Percentiles rank a stretch among this genome's conserved stretches.
These are phyloP conservation scores for Rutstroemia sp. DNA, from an alignment of 2,329 filamentous ascomycete genomes.

Conservation along the genomic window DNA sequence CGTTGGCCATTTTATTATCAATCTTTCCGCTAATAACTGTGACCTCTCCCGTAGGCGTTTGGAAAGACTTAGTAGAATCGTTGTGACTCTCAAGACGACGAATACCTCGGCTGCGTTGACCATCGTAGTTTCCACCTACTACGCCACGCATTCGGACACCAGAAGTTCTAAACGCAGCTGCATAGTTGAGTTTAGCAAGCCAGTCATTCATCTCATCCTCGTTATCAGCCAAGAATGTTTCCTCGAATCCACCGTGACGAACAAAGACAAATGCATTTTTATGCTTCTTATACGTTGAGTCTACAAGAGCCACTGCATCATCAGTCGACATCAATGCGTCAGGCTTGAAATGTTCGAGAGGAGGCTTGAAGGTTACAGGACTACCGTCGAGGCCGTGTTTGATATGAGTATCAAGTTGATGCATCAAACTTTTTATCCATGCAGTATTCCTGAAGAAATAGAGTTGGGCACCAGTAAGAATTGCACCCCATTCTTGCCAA, in stretches of 20 bases:
- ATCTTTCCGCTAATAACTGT: constrained; percentile 66
- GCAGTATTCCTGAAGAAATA: constrained; percentile 92
- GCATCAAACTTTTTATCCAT: constrained; percentile 87
- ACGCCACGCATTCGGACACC: constrained; percentile 87
- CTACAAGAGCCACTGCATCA: constrained; percentile 80
- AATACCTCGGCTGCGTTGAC: constrained; percentile 66
- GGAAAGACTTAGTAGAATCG: constrained; percentile 50
- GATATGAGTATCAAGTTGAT: constrained; percentile 77
- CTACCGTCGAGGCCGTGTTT: constrained; percentile 68
- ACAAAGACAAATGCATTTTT: constrained; percentile 94
- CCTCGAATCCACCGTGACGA: constrained; percentile 77
- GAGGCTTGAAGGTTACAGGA: constrained; percentile 84
- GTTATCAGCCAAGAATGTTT: constrained; percentile 82
- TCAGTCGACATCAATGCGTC: constrained; percentile 91
- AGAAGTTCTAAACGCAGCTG: constrained; percentile 85
- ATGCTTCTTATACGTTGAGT: constrained; percentile 85
- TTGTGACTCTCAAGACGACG: constrained; percentile 51
- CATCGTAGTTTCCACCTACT: constrained; percentile 77
- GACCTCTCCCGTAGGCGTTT: constrained; percentile 66
- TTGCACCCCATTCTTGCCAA: constrained; percentile 98
- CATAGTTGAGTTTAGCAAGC: constrained; percentile 93
- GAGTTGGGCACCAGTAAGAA: constrained; percentile 91
- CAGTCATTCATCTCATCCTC: constrained; percentile 94
- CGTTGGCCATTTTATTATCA: constrained; percentile 75
- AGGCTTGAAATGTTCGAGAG: constrained; percentile 85